Evolutionary conservation across 2,329 filamentous ascomycete species (phyloP), one percentile per base, ranked within the genome.

Genomic region (Nemania diffusa): DNA sequence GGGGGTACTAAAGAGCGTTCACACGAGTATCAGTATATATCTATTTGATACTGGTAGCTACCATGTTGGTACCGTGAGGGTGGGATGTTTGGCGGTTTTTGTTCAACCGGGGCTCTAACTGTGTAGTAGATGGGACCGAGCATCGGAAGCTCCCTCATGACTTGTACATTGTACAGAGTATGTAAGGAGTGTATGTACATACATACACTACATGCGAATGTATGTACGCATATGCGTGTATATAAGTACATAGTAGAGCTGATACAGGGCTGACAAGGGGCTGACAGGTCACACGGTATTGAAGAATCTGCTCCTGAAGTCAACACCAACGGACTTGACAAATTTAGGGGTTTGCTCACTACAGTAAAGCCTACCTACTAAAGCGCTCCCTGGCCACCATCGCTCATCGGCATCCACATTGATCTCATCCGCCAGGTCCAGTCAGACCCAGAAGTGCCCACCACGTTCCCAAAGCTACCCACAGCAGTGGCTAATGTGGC

Each of bases 281-380:
- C 44, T 8, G 37, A 42, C 42, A 52, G 62, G 65, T 68, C 65
- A 70, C 65, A 68, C 51, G 64, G 57, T 20, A 44, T 15, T 50
- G 65, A 62, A 68, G 68, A 70, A 46, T 62, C 68, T 70, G 62
- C 64, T n/a, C 48, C 58, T 17, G 24, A 62, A 55, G 50, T 55
- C 55, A 53, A 26, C 22, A 34, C 55, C 46, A 52, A 53, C 22
- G 29, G 32, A 26, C 24, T 44, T 64, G 67, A 67, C 67, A 67
- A 69, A 69, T 69, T 67, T 63, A 62, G 64, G 58, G 64, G 37
- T 59, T 50, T 68, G 57, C 55, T 66, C 67, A 67, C 67, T 62
- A 32, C n/a, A n/a, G n/a, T n/a, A 59, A 58, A 60, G 32, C 48
- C 52, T 44, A 17, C 64, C n/a, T n/a, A n/a, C n/a, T n/a, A n/a